These are phyloP conservation scores for Yamadazyma nakazawae DNA, from an alignment of 805 yeast genomes.

Conservation along the genomic window DNA sequence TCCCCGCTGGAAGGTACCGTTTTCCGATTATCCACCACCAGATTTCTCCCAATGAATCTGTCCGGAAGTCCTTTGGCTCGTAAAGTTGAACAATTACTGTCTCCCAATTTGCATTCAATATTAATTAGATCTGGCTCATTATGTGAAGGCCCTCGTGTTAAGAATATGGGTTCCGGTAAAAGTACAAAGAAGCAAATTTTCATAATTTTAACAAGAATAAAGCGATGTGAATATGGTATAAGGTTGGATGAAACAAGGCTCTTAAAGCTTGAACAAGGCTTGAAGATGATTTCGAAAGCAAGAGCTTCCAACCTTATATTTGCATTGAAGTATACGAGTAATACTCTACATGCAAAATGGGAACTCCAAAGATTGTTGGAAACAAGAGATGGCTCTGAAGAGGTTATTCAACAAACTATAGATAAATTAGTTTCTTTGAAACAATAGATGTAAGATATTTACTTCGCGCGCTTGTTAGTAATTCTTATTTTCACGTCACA, in stretches of 20 bases:
- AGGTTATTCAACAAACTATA: background rate
- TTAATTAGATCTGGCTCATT: background rate
- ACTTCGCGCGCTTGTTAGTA: background rate
- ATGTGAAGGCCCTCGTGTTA: no score
- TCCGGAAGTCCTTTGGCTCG: background rate
- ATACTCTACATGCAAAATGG: background rate
- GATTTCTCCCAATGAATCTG: background rate
- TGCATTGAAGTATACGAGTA: slow-evolving; percentile 13
- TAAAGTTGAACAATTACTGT: background rate
- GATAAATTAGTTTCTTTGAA: no score
- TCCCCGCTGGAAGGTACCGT: no score
- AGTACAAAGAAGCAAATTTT: no score
- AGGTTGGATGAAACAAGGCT: background rate
- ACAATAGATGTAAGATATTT: no score
- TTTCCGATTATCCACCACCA: background rate
- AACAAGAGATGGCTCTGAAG: background rate
- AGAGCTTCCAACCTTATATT: background rate
- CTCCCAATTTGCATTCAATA: background rate
- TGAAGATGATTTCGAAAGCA: background rate
- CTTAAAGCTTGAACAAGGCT: background rate
- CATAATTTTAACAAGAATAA: no score
- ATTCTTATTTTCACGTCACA: no score
- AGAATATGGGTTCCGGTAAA: no score
- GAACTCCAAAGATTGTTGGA: background rate
- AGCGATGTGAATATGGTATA: background rate